phyloP scores from a whole-genome alignment of 257 asterid genomes.

The Solanum chiquidenum region DNA sequence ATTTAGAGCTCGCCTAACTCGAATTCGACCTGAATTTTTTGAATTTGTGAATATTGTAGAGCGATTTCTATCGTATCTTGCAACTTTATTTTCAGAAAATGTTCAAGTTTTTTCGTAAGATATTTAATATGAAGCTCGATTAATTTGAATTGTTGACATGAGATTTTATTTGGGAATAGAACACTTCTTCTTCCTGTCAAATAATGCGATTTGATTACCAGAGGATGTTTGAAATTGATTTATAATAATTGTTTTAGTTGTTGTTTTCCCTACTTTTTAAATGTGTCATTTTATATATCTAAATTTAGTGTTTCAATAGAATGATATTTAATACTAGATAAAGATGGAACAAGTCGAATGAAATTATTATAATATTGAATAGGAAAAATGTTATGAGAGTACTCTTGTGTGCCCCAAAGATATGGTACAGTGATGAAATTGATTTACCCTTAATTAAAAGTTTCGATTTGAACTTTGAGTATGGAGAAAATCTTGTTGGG shows the following conservation, averaged over 20 bases:
- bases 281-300: background rate
- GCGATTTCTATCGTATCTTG: background rate
- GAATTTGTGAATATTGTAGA: background rate
- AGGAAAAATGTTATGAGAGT: background rate
- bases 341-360: background rate
- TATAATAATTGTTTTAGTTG: background rate
- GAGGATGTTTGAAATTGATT: background rate
- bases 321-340: background rate
- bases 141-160: background rate
- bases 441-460: rapidly evolving
- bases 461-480: rapidly evolving
- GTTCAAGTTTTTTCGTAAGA: rapidly evolving
- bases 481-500: rapidly evolving
- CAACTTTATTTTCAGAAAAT: background rate
- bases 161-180: background rate
- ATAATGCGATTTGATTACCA: background rate
- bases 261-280: background rate
- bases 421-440: rapidly evolving
- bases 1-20: background rate
- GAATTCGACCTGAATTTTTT: rapidly evolving
- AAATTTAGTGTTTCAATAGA: background rate
- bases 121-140: background rate
- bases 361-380: background rate
- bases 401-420: background rate
- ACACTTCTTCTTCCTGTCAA: background rate